Conservation (phyloP, 495 filamentous ascomycete genomes). For the Annulohypoxylon moriforme region DNA sequence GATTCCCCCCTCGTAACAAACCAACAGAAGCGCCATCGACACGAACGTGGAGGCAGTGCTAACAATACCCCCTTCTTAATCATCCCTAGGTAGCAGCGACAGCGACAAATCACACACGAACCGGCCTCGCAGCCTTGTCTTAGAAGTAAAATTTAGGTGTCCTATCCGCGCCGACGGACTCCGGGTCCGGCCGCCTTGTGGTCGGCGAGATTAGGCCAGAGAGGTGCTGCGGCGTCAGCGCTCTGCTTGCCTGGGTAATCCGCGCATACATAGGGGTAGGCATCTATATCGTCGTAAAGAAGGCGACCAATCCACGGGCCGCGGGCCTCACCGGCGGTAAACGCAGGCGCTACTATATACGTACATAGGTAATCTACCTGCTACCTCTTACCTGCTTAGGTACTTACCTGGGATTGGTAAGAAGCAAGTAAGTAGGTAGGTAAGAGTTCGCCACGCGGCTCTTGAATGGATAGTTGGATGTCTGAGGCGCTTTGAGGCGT, state of each 20-base stretch:
- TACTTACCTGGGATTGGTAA: no score
- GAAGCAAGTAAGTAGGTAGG: no score
- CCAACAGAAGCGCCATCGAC: neutral
- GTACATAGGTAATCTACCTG: no score
- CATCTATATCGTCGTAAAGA: neutral
- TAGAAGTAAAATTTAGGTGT: no score
- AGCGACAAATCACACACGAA: neutral
- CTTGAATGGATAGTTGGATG: neutral
- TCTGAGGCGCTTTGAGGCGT: neutral
- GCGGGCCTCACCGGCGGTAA: conserved; percentile 38
- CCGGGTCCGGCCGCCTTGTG: conserved; percentile 13
- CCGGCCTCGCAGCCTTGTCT: conserved; percentile 22
- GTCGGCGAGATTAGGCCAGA: neutral
- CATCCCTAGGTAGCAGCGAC: neutral
- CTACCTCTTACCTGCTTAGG: no score
- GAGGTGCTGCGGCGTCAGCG: neutral
- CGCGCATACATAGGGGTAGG: neutral
- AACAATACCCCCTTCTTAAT: neutral
- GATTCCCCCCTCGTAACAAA: neutral
- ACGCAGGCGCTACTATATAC: conserved; percentile 1
- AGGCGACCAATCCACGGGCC: conserved; percentile 28
- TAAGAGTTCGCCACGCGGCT: conserved; percentile 1
- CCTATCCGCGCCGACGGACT: conserved; percentile 8
- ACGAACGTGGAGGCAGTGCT: conserved; percentile 12
- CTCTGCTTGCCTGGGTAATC: neutral